These are phyloP conservation scores for Claviceps spartinae DNA, from an alignment of 2,329 filamentous ascomycete species.

Conservation along the genomic window DNA sequence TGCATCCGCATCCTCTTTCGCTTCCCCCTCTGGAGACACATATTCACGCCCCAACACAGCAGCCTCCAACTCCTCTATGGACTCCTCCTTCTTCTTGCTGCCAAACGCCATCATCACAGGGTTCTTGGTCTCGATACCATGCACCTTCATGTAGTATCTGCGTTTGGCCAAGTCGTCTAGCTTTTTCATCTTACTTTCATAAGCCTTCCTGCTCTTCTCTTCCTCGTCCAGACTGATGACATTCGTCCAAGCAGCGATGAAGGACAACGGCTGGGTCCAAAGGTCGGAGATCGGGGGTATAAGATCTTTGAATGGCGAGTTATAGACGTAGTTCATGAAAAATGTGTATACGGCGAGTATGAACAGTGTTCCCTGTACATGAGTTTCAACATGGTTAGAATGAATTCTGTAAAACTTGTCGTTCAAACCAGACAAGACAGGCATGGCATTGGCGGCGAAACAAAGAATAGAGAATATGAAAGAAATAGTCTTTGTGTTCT, in stretches of 20 bases:
- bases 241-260: constrained; percentile 49
- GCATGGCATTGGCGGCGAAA: not conserved
- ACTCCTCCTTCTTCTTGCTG: constrained; percentile 21
- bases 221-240: constrained; percentile 67
- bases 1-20: constrained; percentile 9
- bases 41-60: constrained; percentile 23
- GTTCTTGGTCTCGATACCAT: constrained; percentile 58
- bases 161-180: constrained; percentile 83
- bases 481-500: not conserved
- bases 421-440: too few relatives aligned
- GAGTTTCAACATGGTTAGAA: not conserved
- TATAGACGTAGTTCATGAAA: constrained; percentile 62
- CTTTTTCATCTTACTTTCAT: constrained; percentile 57
- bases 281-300: constrained; percentile 60
- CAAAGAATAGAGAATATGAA: not conserved
- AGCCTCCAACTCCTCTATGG: constrained; percentile 23
- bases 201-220: constrained; percentile 53
- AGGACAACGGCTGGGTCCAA: constrained; percentile 55
- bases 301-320: constrained; percentile 67
- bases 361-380: constrained; percentile 46
- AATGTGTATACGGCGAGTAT: constrained; percentile 60
- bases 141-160: constrained; percentile 69
- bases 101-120: constrained; percentile 35
- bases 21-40: constrained; percentile 11
- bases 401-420: too few relatives aligned